Base-by-base conservation (phyloP, 2,329 filamentous ascomycete species). In the Dissoconium aciculare region DNA sequence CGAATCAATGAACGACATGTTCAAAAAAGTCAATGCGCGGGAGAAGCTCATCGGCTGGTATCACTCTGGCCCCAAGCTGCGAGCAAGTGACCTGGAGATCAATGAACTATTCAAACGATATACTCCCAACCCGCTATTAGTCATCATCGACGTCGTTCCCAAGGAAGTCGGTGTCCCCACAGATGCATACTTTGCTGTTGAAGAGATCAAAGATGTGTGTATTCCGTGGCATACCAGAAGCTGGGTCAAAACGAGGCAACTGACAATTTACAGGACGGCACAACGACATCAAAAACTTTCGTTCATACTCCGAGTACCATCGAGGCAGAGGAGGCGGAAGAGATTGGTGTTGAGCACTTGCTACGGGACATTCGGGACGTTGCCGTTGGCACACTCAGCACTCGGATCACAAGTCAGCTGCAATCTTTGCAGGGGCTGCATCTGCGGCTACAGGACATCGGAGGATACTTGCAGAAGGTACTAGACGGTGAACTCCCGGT, bases 41-140 rank as follows among this genome's bases (percentile, higher is more conserved):
- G 89, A 98, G 66, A 95, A 95, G 74, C 71, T 98, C 57, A 91
- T 98, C 69, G 89, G 89, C 53, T 98, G 89, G 89, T 98, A 98
- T 60, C 89, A 98, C 62, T 92, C 89, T 12, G 89, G 89, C 25
- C 89, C 89, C 23, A 98, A 95, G 68, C 69, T 98, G 51, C 76
- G 89, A 54, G 87, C 85, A 33, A 94, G 89, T 27, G 89, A 98
- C 66, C 65, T 98, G 45, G 82, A 95, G 64, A 93, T 98, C 76
- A 98, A 98, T 62, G 89, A 98, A 63, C 73, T 98, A 36, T 95
- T 98, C 73, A 98, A 98, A 69, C 74, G 85, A 65, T 98, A 98
- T 65, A 94, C 85, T 31, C 83, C 89, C 12, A 92, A 95, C 53
- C 89, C 89, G 30, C 66, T 98, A 45, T 71, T 98, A 31, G 87